Conservation (phyloP, 129 eudicot species). For the Kitagawia praeruptora region DNA sequence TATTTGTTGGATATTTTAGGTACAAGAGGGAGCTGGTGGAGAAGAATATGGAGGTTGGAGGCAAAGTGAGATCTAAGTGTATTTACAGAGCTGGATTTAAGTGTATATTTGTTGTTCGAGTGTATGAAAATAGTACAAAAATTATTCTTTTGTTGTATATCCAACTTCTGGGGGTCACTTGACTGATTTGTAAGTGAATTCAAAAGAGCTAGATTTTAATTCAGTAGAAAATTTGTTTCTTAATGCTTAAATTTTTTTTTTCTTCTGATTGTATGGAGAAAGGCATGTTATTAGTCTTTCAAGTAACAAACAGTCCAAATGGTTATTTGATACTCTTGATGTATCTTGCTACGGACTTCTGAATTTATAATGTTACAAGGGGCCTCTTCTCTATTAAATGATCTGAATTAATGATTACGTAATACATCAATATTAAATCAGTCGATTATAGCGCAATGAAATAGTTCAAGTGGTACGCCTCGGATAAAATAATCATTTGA, state of each 20-base stretch:
- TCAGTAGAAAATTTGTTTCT: not conserved
- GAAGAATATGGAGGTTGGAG: slow-evolving; percentile 55
- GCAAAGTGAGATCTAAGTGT: slow-evolving; percentile 22
- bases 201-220: not conserved
- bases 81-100: not conserved
- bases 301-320: no score
- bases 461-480: no score
- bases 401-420: no score
- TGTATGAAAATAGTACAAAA: not conserved
- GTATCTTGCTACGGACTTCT: no score
- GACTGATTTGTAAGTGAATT: not conserved
- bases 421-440: no score
- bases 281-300: not conserved
- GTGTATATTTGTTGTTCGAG: slow-evolving; percentile 2
- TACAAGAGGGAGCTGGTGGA: slow-evolving; percentile 7
- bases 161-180: not conserved
- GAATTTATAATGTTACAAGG: no score
- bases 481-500: no score
- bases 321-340: no score
- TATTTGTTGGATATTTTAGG: not conserved
- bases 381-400: no score
- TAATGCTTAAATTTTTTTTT: not conserved
- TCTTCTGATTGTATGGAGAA: not conserved
- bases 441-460: no score
- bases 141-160: not conserved